phyloP scores from a whole-genome alignment of 768 basidiomycete genomes.

The Lyophyllum decastes region DNA sequence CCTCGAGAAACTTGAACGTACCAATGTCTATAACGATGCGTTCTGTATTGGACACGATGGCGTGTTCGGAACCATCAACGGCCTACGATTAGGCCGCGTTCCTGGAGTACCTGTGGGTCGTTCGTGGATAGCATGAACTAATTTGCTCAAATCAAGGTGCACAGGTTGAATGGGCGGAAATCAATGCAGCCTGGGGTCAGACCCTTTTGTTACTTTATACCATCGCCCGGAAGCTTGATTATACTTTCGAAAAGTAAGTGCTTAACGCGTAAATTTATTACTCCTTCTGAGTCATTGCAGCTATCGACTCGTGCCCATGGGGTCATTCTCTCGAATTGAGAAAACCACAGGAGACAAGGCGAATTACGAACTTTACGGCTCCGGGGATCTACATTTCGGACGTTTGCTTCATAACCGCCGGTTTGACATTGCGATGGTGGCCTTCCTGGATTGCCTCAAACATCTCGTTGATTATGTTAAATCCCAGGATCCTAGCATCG shows the following conservation, averaged over 20 bases:
- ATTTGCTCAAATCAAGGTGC: slow-evolving; percentile 14
- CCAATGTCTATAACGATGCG: slow-evolving; percentile 94
- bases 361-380: slow-evolving; percentile 91
- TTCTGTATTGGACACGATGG: slow-evolving; percentile 96
- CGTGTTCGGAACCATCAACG: slow-evolving; percentile 97
- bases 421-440: slow-evolving; percentile 96
- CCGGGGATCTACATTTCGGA: slow-evolving; percentile 88
- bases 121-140: neutral
- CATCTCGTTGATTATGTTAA: slow-evolving; percentile 88
- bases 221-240: slow-evolving; percentile 89
- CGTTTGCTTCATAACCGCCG: slow-evolving; percentile 91
- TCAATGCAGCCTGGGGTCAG: slow-evolving; percentile 99
- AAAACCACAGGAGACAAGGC: slow-evolving; percentile 79
- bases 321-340: slow-evolving; percentile 93
- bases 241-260: slow-evolving; percentile 79
- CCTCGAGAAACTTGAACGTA: slow-evolving; percentile 83
- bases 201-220: slow-evolving; percentile 90
- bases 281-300: slow-evolving; percentile 38
- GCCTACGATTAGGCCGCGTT: slow-evolving; percentile 86
- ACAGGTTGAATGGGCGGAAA: slow-evolving; percentile 97
- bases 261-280: neutral
- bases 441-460: slow-evolving; percentile 92
- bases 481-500: slow-evolving; percentile 67
- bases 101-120: slow-evolving; percentile 73
- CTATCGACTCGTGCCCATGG: slow-evolving; percentile 90